Evolutionary conservation across 352 stramenopile genomes (phyloP).

Genomic region (Phytophthora syringae): DNA sequence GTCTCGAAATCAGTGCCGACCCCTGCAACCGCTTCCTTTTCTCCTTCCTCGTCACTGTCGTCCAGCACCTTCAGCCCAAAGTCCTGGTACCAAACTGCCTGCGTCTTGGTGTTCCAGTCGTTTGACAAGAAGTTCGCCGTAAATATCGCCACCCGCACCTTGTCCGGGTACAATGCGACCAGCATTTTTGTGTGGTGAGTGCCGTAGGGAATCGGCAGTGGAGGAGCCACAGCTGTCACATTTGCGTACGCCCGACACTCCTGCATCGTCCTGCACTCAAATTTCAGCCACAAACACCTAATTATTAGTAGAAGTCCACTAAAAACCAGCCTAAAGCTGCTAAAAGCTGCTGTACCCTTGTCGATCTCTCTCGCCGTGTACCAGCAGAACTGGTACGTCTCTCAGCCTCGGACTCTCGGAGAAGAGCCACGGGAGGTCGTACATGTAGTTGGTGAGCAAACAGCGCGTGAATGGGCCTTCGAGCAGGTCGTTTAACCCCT

Average conservation of each 20-base stretch:
- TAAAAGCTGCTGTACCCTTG: conserved; percentile 25
- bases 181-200: conserved; percentile 91
- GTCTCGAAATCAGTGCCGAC: conserved; percentile 54
- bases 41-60: conserved; percentile 39
- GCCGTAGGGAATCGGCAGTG: conserved; percentile 81
- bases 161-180: conserved; percentile 65
- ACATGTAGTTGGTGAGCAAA: conserved; percentile 88
- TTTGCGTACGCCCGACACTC: conserved; percentile 67
- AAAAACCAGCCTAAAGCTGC: not conserved
- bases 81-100: conserved; percentile 86
- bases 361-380: conserved; percentile 75
- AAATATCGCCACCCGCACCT: conserved; percentile 83
- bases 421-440: conserved; percentile 80
- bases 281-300: not conserved
- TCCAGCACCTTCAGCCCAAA: conserved; percentile 69
- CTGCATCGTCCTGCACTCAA: conserved; percentile 51
- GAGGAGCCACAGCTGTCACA: conserved; percentile 66
- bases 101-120: conserved; percentile 87
- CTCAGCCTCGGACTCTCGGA: conserved; percentile 58
- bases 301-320: not conserved
- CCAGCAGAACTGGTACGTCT: conserved; percentile 74
- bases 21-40: not conserved
- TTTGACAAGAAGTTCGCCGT: conserved; percentile 85
- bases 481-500: conserved; percentile 58
- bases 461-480: conserved; percentile 63